Base-by-base conservation (phyloP, 1,284 basidiomycete genomes). In the Phellinidium pouzarii region DNA sequence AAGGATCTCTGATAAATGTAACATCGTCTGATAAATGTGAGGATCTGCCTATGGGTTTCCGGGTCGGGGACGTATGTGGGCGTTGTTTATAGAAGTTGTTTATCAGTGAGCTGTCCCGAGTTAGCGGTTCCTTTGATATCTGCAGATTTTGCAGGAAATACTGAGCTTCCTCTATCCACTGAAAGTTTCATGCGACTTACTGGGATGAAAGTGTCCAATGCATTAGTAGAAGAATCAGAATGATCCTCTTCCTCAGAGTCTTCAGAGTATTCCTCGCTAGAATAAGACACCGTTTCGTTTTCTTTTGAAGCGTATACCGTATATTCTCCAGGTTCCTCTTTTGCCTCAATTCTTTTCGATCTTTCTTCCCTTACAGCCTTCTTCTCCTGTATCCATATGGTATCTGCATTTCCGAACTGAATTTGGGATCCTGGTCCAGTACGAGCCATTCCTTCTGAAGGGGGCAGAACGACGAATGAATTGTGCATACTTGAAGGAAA, bases 381-480 rank as follows among this genome's bases (percentile, higher is more conserved):
- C 14, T 25, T 44, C 40, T 48, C 14, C 26, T 20, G 22, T 19
- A 52, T 11, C 19, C 42, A 26, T 12, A 38, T 23, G 0, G 44
- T 20, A 26, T 52, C 50, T 3, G 23, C 31, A 23, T 56, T 56
- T 43, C 54, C 54, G 23, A 41, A 50, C 22, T 20, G 45, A n/a
- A 40, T 36, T 17, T 22, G 43, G 14, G n/a, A 23, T 6, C 3
- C 23, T 3, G 9, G 25, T 26, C 27, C 31, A 11, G 9, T 20
- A 12, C 14, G 22, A 9, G 40, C 26, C 26, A 26, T 22, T 17
- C 29, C 41, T 3, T 17, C 27, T 6, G 40, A 48, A 17, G 45
- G 17, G 34, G 46, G 54, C 29, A 56, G 38, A 11, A 52, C 50
- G n/a, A 48, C 40, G 26, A 52, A 56, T 14, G 40, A 48, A 22